These are phyloP conservation scores for Thielaviopsis populi DNA, from an alignment of 2,329 filamentous ascomycete species.

Conservation along the genomic window DNA sequence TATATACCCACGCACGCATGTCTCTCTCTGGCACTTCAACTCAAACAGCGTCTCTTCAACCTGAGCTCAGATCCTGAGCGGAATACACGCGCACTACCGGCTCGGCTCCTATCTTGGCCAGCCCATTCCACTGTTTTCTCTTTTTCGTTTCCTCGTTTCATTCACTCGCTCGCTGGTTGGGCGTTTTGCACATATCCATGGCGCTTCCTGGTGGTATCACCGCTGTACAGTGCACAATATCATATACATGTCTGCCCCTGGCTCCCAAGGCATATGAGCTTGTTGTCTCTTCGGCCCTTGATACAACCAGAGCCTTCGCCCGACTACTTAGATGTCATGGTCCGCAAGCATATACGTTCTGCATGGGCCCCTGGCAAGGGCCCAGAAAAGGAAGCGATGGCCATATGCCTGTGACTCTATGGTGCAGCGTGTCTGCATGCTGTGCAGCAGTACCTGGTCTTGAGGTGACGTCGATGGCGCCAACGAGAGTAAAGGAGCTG, in stretches of 20 bases:
- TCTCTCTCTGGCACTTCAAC: neutral
- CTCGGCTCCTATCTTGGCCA: no score
- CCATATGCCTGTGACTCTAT: conserved; percentile 22
- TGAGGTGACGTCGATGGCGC: neutral
- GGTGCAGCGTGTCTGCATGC: neutral
- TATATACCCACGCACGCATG: neutral
- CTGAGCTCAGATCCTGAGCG: neutral
- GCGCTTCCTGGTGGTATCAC: neutral
- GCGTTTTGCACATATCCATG: neutral
- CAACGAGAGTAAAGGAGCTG: neutral
- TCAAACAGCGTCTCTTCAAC: neutral
- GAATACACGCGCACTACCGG: neutral
- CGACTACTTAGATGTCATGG: neutral
- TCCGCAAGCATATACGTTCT: neutral
- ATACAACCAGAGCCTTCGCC: neutral
- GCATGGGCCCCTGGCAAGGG: neutral
- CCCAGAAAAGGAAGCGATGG: neutral
- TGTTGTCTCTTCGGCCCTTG: neutral
- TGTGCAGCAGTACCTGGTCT: neutral
- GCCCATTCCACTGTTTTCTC: neutral
- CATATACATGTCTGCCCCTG: neutral
- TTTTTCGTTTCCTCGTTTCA: neutral
- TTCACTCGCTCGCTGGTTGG: neutral
- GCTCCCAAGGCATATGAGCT: no score
- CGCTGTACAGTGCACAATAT: neutral